Base-by-base conservation (phyloP, 2,329 filamentous ascomycete species). In the Pseudogymnoascus sp. region DNA sequence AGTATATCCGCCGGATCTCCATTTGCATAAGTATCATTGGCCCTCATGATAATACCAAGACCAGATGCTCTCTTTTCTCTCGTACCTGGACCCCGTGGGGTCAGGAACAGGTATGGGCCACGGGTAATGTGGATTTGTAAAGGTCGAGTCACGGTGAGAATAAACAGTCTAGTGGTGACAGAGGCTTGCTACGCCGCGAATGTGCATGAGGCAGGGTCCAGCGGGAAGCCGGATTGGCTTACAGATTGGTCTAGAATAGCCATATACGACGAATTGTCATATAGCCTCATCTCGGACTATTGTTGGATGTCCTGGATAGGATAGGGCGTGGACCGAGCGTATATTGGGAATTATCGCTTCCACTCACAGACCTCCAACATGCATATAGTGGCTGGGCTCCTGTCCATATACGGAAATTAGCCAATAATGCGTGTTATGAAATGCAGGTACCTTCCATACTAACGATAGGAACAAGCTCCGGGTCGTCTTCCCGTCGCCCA, bases 311-410 rank as follows among this genome's bases (percentile, higher is more conserved):
- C 28, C 51, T 34, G 51, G n/a, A 57, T 21, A 4, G 51, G 51
- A 34, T 57, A 57, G 3, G 51, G 51, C 51, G 51, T 57, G 51
- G 51, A 57, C 51, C 51, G 51, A 57, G 28, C 51, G 51, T 57
- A 21, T 34, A 13, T 16, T 21, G 28, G 28, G 51, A 57, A 13
- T 57, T 19, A 36, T 57, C n/a, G 28, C n/a, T 34, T 34, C 51
- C 51, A 57, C 51, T 57, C 51, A 34, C 28, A 57, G 16, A 16
- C 51, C 51, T 36, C 6, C n/a, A 6, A 14, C 28, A 19, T 34
- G 51, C 28, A 57, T 57, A 57, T 57, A 16, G 51, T 36, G 51
- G 51, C 51, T 57, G 51, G 16, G 10, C 16, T 57, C 16, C 19
- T 3, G 10, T 57, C 51, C 51, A 16, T 34, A 57, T 57, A 21